These are phyloP conservation scores for Leptosphaerulina australis DNA, from an alignment of 2,329 filamentous ascomycete species.

Conservation along the genomic window DNA sequence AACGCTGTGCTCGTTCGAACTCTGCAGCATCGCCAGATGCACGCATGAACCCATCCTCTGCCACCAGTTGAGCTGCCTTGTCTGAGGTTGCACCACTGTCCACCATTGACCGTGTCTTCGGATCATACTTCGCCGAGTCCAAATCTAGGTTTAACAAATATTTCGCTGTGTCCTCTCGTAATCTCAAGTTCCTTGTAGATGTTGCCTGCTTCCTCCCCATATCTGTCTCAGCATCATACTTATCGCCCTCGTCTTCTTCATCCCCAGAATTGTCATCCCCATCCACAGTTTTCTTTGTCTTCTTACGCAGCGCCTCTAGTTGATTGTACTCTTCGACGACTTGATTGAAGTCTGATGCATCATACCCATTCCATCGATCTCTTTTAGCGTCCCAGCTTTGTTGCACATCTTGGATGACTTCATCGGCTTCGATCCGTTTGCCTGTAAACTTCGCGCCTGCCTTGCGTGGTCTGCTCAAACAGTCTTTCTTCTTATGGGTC, in stretches of 20 bases:
- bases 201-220: constrained; percentile 95
- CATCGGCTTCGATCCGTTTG: constrained; percentile 90
- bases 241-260: constrained; percentile 61
- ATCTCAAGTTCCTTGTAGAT: constrained; percentile 84
- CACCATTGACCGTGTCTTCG: constrained; percentile 90
- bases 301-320: constrained; percentile 74
- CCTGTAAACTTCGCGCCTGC: constrained; percentile 92
- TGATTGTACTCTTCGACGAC: constrained; percentile 92
- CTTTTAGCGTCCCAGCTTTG: constrained; percentile 97
- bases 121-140: constrained; percentile 96
- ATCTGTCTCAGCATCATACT: constrained; percentile 92
- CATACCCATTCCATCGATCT: constrained; percentile 98
- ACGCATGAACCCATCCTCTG: constrained; percentile 90
- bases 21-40: constrained; percentile 89
- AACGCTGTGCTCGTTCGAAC: constrained; percentile 85
- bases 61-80: constrained; percentile 79
- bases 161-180: constrained; percentile 96
- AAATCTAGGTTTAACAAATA: constrained; percentile 94
- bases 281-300: constrained; percentile 49
- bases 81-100: constrained; percentile 81
- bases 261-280: constrained; percentile 55
- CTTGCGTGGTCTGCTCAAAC: constrained; percentile 84
- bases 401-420: constrained; percentile 81
- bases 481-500: constrained; percentile 95
- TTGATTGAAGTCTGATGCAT: constrained; percentile 79